Conservation (phyloP, 345 rosid genomes). For the Melastoma malabathricum region DNA sequence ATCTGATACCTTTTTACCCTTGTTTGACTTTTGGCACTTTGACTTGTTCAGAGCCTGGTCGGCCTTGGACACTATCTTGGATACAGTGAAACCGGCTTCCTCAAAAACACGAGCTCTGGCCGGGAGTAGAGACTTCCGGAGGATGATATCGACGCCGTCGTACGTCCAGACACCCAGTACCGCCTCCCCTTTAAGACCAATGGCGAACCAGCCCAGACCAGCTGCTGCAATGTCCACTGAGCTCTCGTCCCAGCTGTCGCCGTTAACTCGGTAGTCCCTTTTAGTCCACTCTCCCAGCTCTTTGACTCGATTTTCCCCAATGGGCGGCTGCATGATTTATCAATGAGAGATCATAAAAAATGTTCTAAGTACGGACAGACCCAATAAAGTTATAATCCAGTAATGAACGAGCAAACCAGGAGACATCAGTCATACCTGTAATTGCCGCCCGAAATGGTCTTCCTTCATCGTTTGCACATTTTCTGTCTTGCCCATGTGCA, state of each 20-base stretch:
- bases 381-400: too few relatives aligned
- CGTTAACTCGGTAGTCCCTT: conserved; percentile 43
- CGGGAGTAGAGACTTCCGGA: conserved; percentile 61
- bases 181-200: conserved; percentile 78
- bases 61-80: conserved; percentile 74
- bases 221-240: conserved; percentile 71
- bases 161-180: conserved; percentile 70
- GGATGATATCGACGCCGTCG: conserved; percentile 58
- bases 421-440: conserved; percentile 42
- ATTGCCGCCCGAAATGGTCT: conserved; percentile 70
- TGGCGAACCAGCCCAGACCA: conserved; percentile 83
- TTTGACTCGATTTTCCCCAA: conserved; percentile 57
- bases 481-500: conserved; percentile 94
- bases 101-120: conserved; percentile 55
- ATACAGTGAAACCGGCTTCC: conserved; percentile 74
- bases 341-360: neutral
- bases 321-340: conserved; percentile 48
- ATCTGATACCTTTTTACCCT: conserved; percentile 26
- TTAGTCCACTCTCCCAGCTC: conserved; percentile 82
- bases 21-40: conserved; percentile 25
- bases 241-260: conserved; percentile 70
- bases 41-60: conserved; percentile 49
- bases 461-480: conserved; percentile 40
- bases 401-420: too few relatives aligned
- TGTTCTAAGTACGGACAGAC: too few relatives aligned